phyloP scores from a whole-genome alignment of 805 yeast species.

The Metschnikowia amazonensis region DNA sequence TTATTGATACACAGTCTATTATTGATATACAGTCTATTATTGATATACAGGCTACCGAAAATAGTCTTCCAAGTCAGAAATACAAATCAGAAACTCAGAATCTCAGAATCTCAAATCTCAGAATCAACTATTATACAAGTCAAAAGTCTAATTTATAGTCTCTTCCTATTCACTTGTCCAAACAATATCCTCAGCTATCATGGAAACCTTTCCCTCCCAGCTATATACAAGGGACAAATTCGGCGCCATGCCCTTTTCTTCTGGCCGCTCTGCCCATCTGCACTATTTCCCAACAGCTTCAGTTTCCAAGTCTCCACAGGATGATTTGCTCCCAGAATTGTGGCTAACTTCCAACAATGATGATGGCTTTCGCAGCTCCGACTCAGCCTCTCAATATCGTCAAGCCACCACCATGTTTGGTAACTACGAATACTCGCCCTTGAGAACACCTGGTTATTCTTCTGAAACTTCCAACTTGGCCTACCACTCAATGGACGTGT shows the following conservation, averaged over 20 bases:
- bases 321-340: slow-evolving; percentile 33
- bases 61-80: no score
- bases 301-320: slow-evolving; percentile 13
- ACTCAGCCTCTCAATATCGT: slow-evolving; percentile 11
- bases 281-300: background rate
- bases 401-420: background rate
- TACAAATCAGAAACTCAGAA: no score
- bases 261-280: background rate
- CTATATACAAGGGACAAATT: background rate
- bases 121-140: no score
- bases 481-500: background rate
- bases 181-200: background rate
- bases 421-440: background rate
- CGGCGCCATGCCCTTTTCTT: background rate
- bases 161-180: no score
- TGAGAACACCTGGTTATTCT: background rate
- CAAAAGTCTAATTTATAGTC: no score
- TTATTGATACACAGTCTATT: background rate
- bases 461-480: background rate
- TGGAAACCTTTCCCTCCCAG: background rate
- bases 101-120: no score
- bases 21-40: no score
- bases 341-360: slow-evolving; percentile 20
- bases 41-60: background rate
- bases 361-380: background rate